Conservation (phyloP, 768 basidiomycete species). For the Strobilomyces dryophilus region DNA sequence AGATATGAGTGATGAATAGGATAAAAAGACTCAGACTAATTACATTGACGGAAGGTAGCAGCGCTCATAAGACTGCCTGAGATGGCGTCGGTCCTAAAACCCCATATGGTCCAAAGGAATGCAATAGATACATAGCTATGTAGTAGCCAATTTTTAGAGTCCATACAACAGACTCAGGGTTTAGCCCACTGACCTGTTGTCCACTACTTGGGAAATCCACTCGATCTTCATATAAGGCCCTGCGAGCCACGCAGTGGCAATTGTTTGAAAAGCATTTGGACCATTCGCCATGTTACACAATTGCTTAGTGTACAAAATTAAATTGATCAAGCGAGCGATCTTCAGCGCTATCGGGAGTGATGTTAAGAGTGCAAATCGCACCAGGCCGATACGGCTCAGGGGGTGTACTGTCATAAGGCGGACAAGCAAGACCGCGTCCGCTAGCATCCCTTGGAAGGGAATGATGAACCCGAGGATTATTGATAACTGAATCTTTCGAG, state of each 20-base stretch:
- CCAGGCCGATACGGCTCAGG: slow-evolving; percentile 1
- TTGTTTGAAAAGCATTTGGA: background rate
- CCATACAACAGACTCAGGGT: background rate
- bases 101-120: slow-evolving; percentile 22
- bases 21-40: background rate
- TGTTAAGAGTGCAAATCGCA: slow-evolving; percentile 12
- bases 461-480: slow-evolving; percentile 21
- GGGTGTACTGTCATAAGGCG: slow-evolving; percentile 22
- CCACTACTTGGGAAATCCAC: slow-evolving; percentile 25
- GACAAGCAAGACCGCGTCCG: slow-evolving; percentile 21
- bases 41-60: background rate
- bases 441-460: slow-evolving; percentile 19
- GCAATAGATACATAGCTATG: slow-evolving; percentile 22
- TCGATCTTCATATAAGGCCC: slow-evolving; percentile 30
- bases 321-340: slow-evolving; percentile 17
- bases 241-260: slow-evolving; percentile 8
- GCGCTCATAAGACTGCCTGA: background rate
- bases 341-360: slow-evolving; percentile 20
- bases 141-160: background rate
- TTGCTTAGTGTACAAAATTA: slow-evolving; percentile 11
- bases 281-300: background rate
- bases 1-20: too few species aligned
- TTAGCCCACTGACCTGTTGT: slow-evolving; percentile 20
- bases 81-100: background rate
- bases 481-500: slow-evolving; percentile 3